These are phyloP conservation scores for Eucalyptus erythrocorys DNA, from an alignment of 345 rosid species.

Conservation along the genomic window DNA sequence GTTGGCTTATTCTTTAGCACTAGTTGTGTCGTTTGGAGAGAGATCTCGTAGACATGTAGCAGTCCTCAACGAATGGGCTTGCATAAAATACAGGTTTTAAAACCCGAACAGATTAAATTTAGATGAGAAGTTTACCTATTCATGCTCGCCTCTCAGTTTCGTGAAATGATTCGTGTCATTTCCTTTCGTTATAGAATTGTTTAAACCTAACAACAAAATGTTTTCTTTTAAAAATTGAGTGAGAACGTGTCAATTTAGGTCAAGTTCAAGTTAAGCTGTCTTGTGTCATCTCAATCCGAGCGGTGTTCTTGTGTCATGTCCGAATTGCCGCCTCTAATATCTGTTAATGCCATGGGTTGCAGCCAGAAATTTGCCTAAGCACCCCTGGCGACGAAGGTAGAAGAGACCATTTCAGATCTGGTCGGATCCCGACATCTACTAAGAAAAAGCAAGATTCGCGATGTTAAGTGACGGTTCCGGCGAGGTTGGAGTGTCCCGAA, in stretches of 20 bases:
- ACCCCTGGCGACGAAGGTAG: neutral
- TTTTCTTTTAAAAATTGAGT: neutral
- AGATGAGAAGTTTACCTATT: too few species aligned
- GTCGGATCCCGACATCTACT: too few species aligned
- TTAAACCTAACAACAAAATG: neutral
- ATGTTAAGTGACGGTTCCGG: too few species aligned
- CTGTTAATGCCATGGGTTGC: neutral
- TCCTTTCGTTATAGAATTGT: neutral
- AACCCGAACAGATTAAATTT: too few species aligned
- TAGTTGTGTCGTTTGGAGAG: too few species aligned
- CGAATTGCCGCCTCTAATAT: neutral
- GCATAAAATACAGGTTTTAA: too few species aligned
- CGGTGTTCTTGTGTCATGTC: neutral
- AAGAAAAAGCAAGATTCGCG: too few species aligned
- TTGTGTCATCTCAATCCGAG: neutral
- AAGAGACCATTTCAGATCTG: neutral
- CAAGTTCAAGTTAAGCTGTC: neutral
- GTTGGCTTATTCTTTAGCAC: too few species aligned
- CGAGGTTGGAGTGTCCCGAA: too few species aligned
- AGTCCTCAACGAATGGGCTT: too few species aligned
- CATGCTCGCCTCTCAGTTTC: too few species aligned
- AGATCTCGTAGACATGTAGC: too few species aligned
- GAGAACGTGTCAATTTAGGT: neutral
- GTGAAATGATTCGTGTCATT: neutral
- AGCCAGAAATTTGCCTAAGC: neutral